Base-by-base conservation (phyloP, 768 basidiomycete species). In the Xerocomellus dryophilus region DNA sequence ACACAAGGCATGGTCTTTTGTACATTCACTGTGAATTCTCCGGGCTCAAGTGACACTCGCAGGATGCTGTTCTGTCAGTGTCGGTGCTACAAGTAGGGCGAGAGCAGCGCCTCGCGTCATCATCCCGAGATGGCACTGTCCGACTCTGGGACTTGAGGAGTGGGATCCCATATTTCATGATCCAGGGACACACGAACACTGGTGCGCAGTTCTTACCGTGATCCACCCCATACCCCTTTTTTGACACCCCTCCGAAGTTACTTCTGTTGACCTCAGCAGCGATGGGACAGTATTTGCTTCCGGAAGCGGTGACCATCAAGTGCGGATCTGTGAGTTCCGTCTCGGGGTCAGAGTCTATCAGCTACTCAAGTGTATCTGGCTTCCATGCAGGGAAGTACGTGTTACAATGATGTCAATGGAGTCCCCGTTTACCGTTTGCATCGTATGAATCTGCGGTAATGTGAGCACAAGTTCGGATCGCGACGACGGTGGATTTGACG, bases 181-280 rank as follows among this genome's bases (percentile, higher is more conserved):
- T 71, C 27, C 70, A 70, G 45, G 70, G 70, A 8, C 70, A 71
- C 44, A 71, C 67, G 10, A 59, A 71, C 44, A 71, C 70, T 29
- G 70, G 70, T 71, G 40, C 50, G 70, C 47, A 51, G 15, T 65
- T 70, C 64, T 46, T 9, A 10, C 17, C 36, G 0, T 49, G 66
- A 61, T 68, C 53, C 61, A 53, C 60, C 11, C 46, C n/a, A 21
- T 20, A 47, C 40, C 7, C 25, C 32, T 15, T 50, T 41, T 53
- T 23, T 69, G 60, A 64, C 51, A 15, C 31, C 32, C 42, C 38
- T 36, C 23, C 11, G 27, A 47, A 73, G 72, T 75, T 20, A 75
- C 72, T 11, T 69, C 74, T 32, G 71, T 74, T n/a, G 74, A 72
- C 64, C 63, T 74, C 47, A 66, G 69, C 53, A 60, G 53, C 21